Evolutionary conservation across 2,329 filamentous ascomycete species (phyloP), one percentile per base, ranked within the genome.

Genomic region (Fusarium newnesense): DNA sequence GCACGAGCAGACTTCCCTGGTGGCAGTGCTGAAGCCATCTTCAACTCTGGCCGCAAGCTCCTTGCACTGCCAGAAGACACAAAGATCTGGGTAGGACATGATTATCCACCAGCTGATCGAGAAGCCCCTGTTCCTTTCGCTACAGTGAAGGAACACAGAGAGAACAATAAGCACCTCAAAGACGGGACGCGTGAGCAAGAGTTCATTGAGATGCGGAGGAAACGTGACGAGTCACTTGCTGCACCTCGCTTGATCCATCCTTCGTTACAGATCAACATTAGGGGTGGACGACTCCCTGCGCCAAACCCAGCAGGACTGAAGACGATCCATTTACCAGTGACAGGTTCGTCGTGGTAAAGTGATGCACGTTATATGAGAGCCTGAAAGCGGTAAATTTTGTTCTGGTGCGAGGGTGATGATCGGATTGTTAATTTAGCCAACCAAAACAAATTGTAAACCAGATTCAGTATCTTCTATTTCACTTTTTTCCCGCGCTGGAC

Each of bases 1-100:
- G 87, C 87, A 1, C 81, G 87, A 6, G 87, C 85, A 57, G 88
- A 89, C 65, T 89, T 90, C 58, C 88, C 88, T 1, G 87, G 86
- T 3, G 87, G 88, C 4, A 82, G 80, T 53, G 84, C 86, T 1
- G 72, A 68, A 1, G 77, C 78, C 7, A 81, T 90, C 5, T 90
- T 80, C 63, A 52, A 76, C 6, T 88, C 87, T 2, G 83, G 76
- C 1, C 81, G 71, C 64, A 82, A 78, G 47, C 79, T 90, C 0
- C 80, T 89, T 0, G 60, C 70, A 10, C 46, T 89, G 2, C 83
- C 84, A 0, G 80, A 78, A 4, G 74, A 87, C 34, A 81, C 83
- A 47, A 85, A 83, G 54, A 82, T 90, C 49, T 90, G 86, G 83
- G 86, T 84, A 0, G 87, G 87, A 0, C 88, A 90, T 63, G 88